These are phyloP conservation scores for Elsinoe australis DNA, from an alignment of 2,329 filamentous ascomycete species.

Conservation along the genomic window DNA sequence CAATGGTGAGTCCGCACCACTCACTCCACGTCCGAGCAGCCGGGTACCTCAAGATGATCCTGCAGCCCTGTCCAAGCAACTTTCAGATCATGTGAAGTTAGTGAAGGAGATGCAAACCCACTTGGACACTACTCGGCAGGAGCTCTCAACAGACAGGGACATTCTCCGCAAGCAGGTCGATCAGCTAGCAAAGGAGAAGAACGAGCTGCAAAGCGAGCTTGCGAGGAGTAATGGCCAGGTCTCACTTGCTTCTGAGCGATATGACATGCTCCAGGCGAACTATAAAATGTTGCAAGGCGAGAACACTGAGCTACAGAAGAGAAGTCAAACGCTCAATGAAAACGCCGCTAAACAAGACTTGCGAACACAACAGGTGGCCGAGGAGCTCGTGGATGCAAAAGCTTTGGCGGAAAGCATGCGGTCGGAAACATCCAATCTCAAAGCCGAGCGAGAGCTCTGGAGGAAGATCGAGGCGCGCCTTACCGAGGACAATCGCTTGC, in stretches of 20 bases:
- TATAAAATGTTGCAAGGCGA: constrained; percentile 76
- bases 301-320: constrained; percentile 78
- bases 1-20: constrained; percentile 46
- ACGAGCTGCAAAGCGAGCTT: constrained; percentile 71
- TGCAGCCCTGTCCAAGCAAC: constrained; percentile 47
- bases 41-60: constrained; percentile 30
- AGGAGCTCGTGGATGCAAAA: constrained; percentile 82
- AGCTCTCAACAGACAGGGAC: constrained; percentile 71
- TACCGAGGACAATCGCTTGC: constrained; percentile 75
- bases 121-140: constrained; percentile 82
- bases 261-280: constrained; percentile 83
- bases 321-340: constrained; percentile 68
- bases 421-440: constrained; percentile 84
- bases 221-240: constrained; percentile 74
- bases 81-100: constrained; percentile 66
- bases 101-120: constrained; percentile 82
- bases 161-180: constrained; percentile 81
- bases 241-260: constrained; percentile 71
- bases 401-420: constrained; percentile 77
- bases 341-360: constrained; percentile 83
- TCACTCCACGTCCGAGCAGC: constrained; percentile 38
- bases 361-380: constrained; percentile 80
- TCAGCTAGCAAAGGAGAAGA: constrained; percentile 72
- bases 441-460: constrained; percentile 90
- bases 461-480: constrained; percentile 87